These are phyloP conservation scores for Blastocystis sp. DNA, from an alignment of 352 stramenopile species.

Conservation along the genomic window DNA sequence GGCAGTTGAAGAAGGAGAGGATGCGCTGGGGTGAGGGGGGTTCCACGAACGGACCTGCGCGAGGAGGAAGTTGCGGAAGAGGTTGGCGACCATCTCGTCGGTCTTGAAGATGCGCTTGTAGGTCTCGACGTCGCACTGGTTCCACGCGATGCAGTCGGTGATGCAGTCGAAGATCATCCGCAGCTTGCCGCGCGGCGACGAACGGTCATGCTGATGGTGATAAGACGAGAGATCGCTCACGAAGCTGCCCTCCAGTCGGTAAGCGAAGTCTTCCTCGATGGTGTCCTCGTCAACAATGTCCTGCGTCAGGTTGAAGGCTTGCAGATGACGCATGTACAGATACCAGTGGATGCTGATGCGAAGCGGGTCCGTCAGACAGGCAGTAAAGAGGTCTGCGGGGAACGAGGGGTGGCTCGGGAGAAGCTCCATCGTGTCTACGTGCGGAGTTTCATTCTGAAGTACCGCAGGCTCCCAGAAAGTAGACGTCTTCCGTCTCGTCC, in stretches of 20 bases:
- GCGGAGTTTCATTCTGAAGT: background rate
- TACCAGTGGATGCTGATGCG: slow-evolving; percentile 90
- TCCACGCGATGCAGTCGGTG: slow-evolving; percentile 99
- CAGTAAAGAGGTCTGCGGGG: slow-evolving; percentile 96
- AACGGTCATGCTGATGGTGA: slow-evolving; percentile 61
- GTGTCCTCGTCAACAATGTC: background rate
- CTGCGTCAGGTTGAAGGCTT: background rate
- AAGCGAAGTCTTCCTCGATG: slow-evolving; percentile 50
- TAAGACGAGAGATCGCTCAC: background rate
- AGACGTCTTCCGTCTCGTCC: slow-evolving; percentile 34
- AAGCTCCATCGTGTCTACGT: slow-evolving; percentile 71
- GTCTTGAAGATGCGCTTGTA: slow-evolving; percentile 98
- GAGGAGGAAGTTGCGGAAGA: slow-evolving; percentile 78
- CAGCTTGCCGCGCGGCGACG: slow-evolving; percentile 85
- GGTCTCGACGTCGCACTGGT: slow-evolving; percentile 78
- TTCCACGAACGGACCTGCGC: slow-evolving; percentile 9
- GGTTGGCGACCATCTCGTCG: slow-evolving; percentile 88
- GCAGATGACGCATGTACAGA: slow-evolving; percentile 61
- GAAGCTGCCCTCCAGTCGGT: background rate
- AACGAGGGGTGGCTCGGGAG: slow-evolving; percentile 89
- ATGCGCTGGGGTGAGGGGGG: background rate
- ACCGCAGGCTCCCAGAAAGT: slow-evolving; percentile 48
- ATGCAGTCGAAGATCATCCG: slow-evolving; percentile 99
- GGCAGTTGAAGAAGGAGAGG: slow-evolving; percentile 40
- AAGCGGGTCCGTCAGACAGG: slow-evolving; percentile 95